Evolutionary conservation across 1,284 basidiomycete genomes (phyloP).

Genomic region (Volvariella surrecta): DNA sequence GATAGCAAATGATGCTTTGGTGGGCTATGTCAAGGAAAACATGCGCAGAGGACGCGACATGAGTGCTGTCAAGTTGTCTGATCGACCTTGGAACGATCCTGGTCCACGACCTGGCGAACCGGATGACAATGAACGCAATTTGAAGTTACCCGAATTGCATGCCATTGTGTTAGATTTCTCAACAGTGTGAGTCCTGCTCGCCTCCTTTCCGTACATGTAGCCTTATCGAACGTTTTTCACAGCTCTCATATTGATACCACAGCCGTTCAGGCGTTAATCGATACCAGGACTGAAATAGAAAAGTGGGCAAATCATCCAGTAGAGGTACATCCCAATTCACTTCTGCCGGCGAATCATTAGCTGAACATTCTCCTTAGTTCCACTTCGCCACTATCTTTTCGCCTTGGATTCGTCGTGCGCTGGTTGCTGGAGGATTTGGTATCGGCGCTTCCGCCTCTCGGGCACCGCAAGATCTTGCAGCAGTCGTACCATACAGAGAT

Average conservation of each 20-base stretch:
- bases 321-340: slow-evolving; percentile 39
- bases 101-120: slow-evolving; percentile 52
- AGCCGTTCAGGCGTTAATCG: slow-evolving; percentile 85
- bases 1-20: slow-evolving; percentile 67
- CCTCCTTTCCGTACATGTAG: neutral
- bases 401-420: slow-evolving; percentile 89
- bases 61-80: slow-evolving; percentile 49
- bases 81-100: slow-evolving; percentile 95
- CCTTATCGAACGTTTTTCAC: slow-evolving; percentile 8
- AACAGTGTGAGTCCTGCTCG: slow-evolving; percentile 54
- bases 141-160: slow-evolving; percentile 60
- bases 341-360: neutral
- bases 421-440: slow-evolving; percentile 86
- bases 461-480: slow-evolving; percentile 57
- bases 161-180: slow-evolving; percentile 93
- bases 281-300: slow-evolving; percentile 82
- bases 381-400: slow-evolving; percentile 87
- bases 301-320: slow-evolving; percentile 78
- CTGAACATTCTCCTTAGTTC: slow-evolving; percentile 38
- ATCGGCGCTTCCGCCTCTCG: slow-evolving; percentile 36
- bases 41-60: slow-evolving; percentile 76
- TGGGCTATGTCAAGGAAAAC: slow-evolving; percentile 74
- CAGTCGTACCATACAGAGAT: slow-evolving; percentile 58
- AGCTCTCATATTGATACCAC: slow-evolving; percentile 82
- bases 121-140: slow-evolving; percentile 42